Base-by-base conservation (phyloP, 768 basidiomycete species). In the Suillus subluteus region DNA sequence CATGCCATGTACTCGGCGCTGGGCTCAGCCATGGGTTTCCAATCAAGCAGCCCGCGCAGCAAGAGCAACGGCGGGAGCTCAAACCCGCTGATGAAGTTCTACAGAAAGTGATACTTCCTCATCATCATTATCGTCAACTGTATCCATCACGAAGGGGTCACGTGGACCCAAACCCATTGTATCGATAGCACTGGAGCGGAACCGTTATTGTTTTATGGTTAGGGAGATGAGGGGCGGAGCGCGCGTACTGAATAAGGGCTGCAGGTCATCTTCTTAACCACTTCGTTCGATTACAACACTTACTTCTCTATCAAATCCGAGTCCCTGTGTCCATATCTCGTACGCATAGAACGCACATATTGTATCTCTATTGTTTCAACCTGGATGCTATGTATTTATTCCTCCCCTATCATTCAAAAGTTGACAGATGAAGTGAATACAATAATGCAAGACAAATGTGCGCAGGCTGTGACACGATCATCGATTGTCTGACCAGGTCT, bases 1-100 rank as follows among this genome's bases (percentile, higher is more conserved):
- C 86, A 90, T 71, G 76, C 78, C 68, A 86, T 88, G 85, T 88
- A 86, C 76, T 80, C 87, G 46, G 80, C 85, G 5, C 82, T 88
- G 65, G 71, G 78, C 67, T 70, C 76, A 16, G 68, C 77, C 38
- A 66, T 74, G 74, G 66, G 76, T 64, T 21, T 68, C 26, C 72
- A 68, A 64, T 59, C 69, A 26, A 43, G 70, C 78, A 37, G 68
- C 76, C 56, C 73, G 73, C 65, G 66, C 68, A 64, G 69, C 3
- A 69, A 65, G 73, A 75, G 21, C 55, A 65, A 62, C 46, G 72
- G 66, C 67, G 67, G 74, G 68, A 72, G 65, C 72, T 77, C 62
- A 65, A 75, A 69, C 70, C 70, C 73, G 13, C 56, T 76, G 73
- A 76, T 81, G 76, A 76, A 82, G 72, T 65, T 81, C 46, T 82